phyloP scores from a whole-genome alignment of 2,329 filamentous ascomycete genomes.

The Ophiostoma quercus region DNA sequence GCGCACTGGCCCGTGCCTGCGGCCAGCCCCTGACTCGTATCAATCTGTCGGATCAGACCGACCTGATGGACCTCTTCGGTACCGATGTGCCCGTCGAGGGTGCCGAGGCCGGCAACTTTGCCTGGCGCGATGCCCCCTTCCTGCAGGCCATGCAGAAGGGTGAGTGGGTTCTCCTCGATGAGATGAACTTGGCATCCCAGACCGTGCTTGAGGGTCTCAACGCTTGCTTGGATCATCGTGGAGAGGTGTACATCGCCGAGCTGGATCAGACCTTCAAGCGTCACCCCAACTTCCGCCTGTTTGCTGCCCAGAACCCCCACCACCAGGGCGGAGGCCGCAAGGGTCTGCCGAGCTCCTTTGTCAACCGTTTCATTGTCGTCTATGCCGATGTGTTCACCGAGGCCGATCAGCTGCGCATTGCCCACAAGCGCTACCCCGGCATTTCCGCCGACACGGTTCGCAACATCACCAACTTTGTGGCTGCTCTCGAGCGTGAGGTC shows the following conservation, averaged over 20 bases:
- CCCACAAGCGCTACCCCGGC: slow-evolving; percentile 66
- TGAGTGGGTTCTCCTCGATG: slow-evolving; percentile 93
- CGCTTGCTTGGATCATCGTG: slow-evolving; percentile 91
- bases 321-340: slow-evolving; percentile 95
- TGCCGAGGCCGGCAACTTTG: slow-evolving; percentile 83
- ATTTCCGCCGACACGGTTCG: slow-evolving; percentile 56
- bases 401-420: slow-evolving; percentile 77
- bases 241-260: slow-evolving; percentile 92
- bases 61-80: slow-evolving; percentile 94
- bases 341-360: slow-evolving; percentile 88
- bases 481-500: slow-evolving; percentile 67
- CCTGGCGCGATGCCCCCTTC: slow-evolving; percentile 94
- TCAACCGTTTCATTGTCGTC: slow-evolving; percentile 96
- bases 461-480: slow-evolving; percentile 74
- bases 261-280: slow-evolving; percentile 89
- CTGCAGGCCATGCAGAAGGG: slow-evolving; percentile 93
- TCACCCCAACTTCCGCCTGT: slow-evolving; percentile 86
- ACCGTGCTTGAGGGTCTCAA: slow-evolving; percentile 95
- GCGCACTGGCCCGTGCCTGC: slow-evolving; percentile 72
- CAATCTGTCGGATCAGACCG: slow-evolving; percentile 96
- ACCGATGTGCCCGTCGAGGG: slow-evolving; percentile 94
- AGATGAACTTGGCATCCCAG: slow-evolving; percentile 98
- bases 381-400: slow-evolving; percentile 86
- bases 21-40: slow-evolving; percentile 84
- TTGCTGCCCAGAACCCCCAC: slow-evolving; percentile 95